These are phyloP conservation scores for Fulvia fulva DNA, from an alignment of 2,329 filamentous ascomycete genomes.

Conservation along the genomic window DNA sequence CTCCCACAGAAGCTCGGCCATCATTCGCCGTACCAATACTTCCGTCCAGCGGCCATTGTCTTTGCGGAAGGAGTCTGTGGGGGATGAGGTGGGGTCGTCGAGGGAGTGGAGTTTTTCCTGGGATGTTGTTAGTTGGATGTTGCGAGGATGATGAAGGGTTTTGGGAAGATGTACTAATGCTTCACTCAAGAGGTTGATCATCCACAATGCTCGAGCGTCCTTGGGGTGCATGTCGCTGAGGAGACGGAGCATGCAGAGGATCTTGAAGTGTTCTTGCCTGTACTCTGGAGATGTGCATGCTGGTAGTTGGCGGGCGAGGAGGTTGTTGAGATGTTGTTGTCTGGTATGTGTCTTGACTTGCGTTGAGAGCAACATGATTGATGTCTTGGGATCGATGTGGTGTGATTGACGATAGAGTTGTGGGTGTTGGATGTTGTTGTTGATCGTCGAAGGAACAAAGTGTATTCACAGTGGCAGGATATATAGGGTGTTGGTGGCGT, in stretches of 20 bases:
- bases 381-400: neutral
- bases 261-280: constrained; percentile 20
- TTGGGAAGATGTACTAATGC: constrained; percentile 8
- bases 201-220: constrained; percentile 16
- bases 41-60: constrained; percentile 19
- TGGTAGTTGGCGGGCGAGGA: constrained; percentile 14
- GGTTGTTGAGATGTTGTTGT: constrained; percentile 14
- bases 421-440: neutral
- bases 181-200: constrained; percentile 15
- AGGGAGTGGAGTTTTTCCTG: constrained; percentile 12
- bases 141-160: neutral
- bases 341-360: constrained; percentile 16
- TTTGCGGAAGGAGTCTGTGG: constrained; percentile 9
- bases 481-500: neutral
- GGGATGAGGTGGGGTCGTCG: constrained; percentile 16
- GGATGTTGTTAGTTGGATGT: neutral
- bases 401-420: neutral
- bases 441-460: neutral
- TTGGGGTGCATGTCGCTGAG: constrained; percentile 15
- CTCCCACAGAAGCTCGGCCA: constrained; percentile 19
- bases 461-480: neutral
- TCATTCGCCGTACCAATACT: constrained; percentile 16
- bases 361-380: constrained; percentile 6
- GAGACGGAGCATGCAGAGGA: constrained; percentile 19
- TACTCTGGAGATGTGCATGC: constrained; percentile 19